A percentile compares a stretch with the other conserved stretches of the same genome.
Conservation (phyloP, 805 yeast species). For the Lipomyces mesembrius region DNA sequence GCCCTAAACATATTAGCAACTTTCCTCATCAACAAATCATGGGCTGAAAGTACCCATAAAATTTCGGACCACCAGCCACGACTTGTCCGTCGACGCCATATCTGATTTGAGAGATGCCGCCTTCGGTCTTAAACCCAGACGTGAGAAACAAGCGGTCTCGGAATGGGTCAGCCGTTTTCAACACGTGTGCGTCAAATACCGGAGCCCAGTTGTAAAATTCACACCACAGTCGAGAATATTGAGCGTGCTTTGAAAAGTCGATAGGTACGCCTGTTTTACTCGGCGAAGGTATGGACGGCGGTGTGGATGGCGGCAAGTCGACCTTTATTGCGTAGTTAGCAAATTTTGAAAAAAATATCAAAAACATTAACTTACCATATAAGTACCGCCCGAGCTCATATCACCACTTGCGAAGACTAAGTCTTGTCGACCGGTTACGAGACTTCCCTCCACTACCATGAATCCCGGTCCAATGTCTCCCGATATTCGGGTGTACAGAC, state of each 20-base stretch:
- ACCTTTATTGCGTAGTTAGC: background rate
- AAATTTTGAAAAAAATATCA: too few species aligned
- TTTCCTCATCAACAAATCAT: too few species aligned
- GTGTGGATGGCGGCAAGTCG: background rate
- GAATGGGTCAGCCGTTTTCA: slow-evolving; percentile 12
- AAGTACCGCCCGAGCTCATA: slow-evolving; percentile 24
- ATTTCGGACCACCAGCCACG: slow-evolving; percentile 17
- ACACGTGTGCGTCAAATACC: slow-evolving; percentile 20
- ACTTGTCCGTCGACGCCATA: slow-evolving; percentile 25
- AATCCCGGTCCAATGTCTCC: slow-evolving; percentile 27
- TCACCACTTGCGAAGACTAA: slow-evolving; percentile 28
- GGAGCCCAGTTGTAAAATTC: slow-evolving; percentile 29
- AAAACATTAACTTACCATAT: background rate
- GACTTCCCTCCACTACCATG: slow-evolving; percentile 18
- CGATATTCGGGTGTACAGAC: slow-evolving; percentile 2
- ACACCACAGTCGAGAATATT: slow-evolving; percentile 5
- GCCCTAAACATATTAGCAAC: slow-evolving; percentile 4
- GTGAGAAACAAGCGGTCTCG: slow-evolving; percentile 22
- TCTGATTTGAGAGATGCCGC: slow-evolving; percentile 24
- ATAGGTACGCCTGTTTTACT: background rate
- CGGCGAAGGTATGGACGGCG: background rate
- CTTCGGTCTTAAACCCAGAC: slow-evolving; percentile 22
- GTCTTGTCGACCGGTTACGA: slow-evolving; percentile 6
- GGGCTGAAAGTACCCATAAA: slow-evolving; percentile 7
- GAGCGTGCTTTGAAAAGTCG: background rate